Evolutionary conservation across 495 filamentous ascomycete genomes (phyloP).

Genomic region (Staphylotrichum tortipilum): DNA sequence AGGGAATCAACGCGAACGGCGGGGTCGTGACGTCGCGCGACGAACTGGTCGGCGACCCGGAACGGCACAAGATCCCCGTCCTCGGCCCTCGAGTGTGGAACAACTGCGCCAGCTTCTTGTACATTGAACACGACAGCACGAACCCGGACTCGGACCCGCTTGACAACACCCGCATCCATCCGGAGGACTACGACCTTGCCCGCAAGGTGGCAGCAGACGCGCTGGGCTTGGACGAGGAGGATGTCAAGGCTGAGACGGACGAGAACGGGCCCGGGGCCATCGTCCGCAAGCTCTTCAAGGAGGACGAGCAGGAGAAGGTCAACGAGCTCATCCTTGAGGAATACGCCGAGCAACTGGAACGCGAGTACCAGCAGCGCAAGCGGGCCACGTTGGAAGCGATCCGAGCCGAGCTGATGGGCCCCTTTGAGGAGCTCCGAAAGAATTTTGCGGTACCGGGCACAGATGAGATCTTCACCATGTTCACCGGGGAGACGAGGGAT

Average conservation of each 20-base stretch:
- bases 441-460: constrained; percentile 60
- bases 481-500: constrained; percentile 85
- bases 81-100: constrained; percentile 87
- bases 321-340: constrained; percentile 94
- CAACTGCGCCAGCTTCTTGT: constrained; percentile 93
- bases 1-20: constrained; percentile 79
- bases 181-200: constrained; percentile 94
- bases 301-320: constrained; percentile 85
- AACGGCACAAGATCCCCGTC: constrained; percentile 64
- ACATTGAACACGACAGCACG: constrained; percentile 71
- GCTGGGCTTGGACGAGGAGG: constrained; percentile 90
- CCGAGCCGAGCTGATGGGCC: constrained; percentile 80
- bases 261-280: constrained; percentile 82
- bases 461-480: constrained; percentile 92
- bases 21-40: constrained; percentile 71
- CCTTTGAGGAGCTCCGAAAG: constrained; percentile 88
- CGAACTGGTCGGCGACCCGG: constrained; percentile 78
- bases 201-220: constrained; percentile 98
- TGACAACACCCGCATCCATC: constrained; percentile 93
- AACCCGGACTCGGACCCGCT: constrained; percentile 79
- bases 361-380: constrained; percentile 85
- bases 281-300: constrained; percentile 83
- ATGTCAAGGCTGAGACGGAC: constrained; percentile 86
- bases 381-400: constrained; percentile 95
- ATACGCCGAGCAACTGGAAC: constrained; percentile 92